Base-by-base conservation (phyloP, 2,329 filamentous ascomycete genomes). In the Cephalotrichum gorgonifer region DNA sequence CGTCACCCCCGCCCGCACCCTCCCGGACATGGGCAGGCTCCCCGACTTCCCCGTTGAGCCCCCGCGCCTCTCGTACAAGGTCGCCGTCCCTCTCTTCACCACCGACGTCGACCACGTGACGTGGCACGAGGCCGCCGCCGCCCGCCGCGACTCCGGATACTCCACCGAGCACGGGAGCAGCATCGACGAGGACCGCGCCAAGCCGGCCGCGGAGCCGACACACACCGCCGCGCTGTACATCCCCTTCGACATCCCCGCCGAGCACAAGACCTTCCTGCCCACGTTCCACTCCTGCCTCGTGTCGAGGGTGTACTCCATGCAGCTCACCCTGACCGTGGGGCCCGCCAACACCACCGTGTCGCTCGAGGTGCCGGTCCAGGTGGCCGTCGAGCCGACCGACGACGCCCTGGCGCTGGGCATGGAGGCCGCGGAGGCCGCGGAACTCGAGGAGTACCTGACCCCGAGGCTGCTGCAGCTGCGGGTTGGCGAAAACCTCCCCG, bases 221-320 rank as follows among this genome's bases (percentile, higher is more conserved):
- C 66, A 76, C 57, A 62, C 64, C 1, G 60, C 74, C 1, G 60
- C 60, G 4, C 53, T 80, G 9, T 61, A 68, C 39, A 58, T 81
- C 1, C 75, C 76, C 1, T 63, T 81, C 51, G 58, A 61, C 15
- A 58, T 80, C 28, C 73, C 75, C 4, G 58, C 62, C 26, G 71
- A 69, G 60, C 72, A 68, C 56, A 75, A 72, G 58, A 64, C 70
- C 8, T 76, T 79, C 54, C 53, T 79, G 22, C 77, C 77, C 0
- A 75, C 74, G 5, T 81, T 80, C 57, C 74, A 79, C 63, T 74
- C 72, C 8, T 81, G 77, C 64, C 71, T 80, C 58, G 64, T 69
- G 33, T 75, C 74, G 7, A 72, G 77, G 25, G 69, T 71, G n/a
- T 81, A 81, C 59, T 67, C 71, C 4, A 57, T 80, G 27, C 69